These are phyloP conservation scores for Trifolium repens DNA, from an alignment of 306 rosid species.

Conservation along the genomic window DNA sequence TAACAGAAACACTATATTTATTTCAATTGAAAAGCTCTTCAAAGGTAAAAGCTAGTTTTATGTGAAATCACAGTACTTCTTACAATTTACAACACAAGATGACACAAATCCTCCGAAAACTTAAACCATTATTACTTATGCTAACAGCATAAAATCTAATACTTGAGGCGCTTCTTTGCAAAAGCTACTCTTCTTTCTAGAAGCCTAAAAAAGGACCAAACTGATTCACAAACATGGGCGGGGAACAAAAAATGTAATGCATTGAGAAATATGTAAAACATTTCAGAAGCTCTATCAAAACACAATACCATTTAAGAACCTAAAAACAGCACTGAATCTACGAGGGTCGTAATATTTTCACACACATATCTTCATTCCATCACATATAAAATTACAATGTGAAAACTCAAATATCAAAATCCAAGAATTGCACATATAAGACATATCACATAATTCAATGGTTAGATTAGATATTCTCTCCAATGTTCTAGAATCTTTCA, in stretches of 20 bases:
- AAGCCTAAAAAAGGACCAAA: conserved; percentile 9
- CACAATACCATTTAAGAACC: conserved; percentile 19
- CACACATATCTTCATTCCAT: not conserved
- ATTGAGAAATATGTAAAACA: not conserved
- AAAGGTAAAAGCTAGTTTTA: not conserved
- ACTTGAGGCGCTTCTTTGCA: not conserved
- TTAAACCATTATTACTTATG: not conserved
- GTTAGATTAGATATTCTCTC: conserved; percentile 14
- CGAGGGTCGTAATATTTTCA: not conserved
- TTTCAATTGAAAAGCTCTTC: not conserved
- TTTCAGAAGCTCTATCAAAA: not conserved
- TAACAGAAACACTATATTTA: not conserved
- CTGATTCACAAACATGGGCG: not conserved
- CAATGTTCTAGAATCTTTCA: not conserved
- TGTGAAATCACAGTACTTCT: not conserved
- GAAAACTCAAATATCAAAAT: not conserved
- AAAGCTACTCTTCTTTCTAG: not conserved
- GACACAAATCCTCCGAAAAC: not conserved
- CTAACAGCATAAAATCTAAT: not conserved
- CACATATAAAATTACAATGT: conserved; percentile 10
- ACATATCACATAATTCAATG: conserved; percentile 18
- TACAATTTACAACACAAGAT: not conserved
- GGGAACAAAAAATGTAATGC: not conserved
- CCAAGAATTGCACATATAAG: conserved; percentile 9
- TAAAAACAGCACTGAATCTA: conserved; percentile 2